These are phyloP conservation scores for Aspergillus intermedius DNA, from an alignment of 2,329 filamentous ascomycete genomes.

Conservation along the genomic window DNA sequence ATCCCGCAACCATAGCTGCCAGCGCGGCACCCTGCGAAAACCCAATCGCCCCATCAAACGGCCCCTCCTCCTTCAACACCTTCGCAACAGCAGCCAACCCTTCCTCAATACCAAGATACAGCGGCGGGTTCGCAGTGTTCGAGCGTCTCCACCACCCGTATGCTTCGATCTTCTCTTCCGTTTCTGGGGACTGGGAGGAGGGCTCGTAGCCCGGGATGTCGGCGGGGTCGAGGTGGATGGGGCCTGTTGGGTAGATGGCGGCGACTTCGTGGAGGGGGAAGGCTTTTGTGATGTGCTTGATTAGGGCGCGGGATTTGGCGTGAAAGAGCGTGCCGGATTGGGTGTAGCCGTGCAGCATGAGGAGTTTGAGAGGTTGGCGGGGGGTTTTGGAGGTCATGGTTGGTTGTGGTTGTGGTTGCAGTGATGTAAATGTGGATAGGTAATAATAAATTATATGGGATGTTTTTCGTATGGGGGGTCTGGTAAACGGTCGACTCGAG, in stretches of 20 bases:
- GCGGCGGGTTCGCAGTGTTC: slow-evolving; percentile 54
- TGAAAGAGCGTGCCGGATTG: slow-evolving; percentile 82
- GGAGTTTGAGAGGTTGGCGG: slow-evolving; percentile 50
- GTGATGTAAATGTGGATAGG: not conserved
- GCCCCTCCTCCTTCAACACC: slow-evolving; percentile 56
- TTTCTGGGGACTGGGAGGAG: slow-evolving; percentile 30
- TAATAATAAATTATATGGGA: not conserved
- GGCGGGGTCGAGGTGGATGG: slow-evolving; percentile 54
- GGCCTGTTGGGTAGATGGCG: slow-evolving; percentile 64
- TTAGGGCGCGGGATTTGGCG: slow-evolving; percentile 78
- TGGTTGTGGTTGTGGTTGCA: slow-evolving; percentile 1
- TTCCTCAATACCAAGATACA: slow-evolving; percentile 63
- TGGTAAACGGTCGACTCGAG: not conserved
- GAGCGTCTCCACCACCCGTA: slow-evolving; percentile 76
- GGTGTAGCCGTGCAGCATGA: slow-evolving; percentile 84
- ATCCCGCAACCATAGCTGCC: slow-evolving; percentile 63
- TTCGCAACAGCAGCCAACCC: slow-evolving; percentile 60
- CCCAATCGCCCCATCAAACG: slow-evolving; percentile 71
- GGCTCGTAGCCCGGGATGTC: slow-evolving; percentile 65
- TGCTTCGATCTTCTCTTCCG: slow-evolving; percentile 55
- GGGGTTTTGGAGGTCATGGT: not conserved
- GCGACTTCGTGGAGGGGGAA: slow-evolving; percentile 57
- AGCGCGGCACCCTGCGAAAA: slow-evolving; percentile 75
- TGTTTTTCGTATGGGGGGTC: not conserved
- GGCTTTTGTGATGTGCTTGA: slow-evolving; percentile 70